Conservation (phyloP, 2,329 filamentous ascomycete species). For the Elsinoe arachidis region DNA sequence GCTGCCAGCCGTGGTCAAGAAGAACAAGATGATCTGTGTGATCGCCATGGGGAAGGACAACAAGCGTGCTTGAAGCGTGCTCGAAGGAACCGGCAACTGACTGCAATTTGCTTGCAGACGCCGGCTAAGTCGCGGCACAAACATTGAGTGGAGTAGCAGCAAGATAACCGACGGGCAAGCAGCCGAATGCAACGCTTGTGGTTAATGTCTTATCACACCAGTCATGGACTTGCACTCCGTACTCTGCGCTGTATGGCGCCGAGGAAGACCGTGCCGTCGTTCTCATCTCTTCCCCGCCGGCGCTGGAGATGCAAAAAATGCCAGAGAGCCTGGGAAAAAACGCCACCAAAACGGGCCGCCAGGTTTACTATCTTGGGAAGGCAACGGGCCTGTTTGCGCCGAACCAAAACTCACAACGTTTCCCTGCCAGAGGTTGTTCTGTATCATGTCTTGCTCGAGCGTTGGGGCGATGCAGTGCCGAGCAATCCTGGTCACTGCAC, state of each 20-base stretch:
- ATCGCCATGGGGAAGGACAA: not conserved
- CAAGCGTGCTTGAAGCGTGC: not conserved
- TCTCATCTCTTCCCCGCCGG: not conserved
- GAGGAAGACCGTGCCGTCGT: conserved; percentile 1
- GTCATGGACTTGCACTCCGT: not conserved
- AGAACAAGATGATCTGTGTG: not conserved
- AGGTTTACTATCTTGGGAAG: conserved; percentile 6
- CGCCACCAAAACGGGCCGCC: conserved; percentile 6
- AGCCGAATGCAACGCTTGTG: not conserved
- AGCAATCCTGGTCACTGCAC: not conserved
- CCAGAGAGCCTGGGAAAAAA: not conserved
- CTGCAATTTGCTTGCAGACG: not conserved
- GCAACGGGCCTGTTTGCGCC: not conserved
- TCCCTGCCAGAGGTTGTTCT: no score
- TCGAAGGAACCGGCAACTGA: not conserved
- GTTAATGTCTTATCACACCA: not conserved
- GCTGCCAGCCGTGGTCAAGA: not conserved
- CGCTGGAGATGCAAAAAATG: not conserved
- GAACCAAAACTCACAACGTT: conserved; percentile 2
- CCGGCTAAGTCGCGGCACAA: not conserved
- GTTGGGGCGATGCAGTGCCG: conserved; percentile 9
- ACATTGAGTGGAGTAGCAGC: not conserved
- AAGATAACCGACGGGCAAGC: not conserved
- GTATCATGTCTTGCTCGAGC: not conserved
- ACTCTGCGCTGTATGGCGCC: not conserved